Evolutionary conservation across 345 rosid species (phyloP), one percentile per base, ranked within the genome.

Genomic region (Leavenworthia alabamica): DNA sequence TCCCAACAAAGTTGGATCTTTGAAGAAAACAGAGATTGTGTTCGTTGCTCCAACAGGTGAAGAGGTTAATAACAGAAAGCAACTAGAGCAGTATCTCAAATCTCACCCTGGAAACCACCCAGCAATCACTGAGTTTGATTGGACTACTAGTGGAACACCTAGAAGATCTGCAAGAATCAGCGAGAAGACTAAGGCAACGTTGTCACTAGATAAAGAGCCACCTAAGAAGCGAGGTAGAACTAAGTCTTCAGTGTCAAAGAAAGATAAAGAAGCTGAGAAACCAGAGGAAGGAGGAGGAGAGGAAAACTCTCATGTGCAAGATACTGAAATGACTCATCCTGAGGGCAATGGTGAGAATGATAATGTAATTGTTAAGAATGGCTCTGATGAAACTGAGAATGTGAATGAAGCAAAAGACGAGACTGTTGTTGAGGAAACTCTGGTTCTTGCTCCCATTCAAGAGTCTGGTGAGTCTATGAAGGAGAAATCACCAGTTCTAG

Each of bases 131-230:
- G 87, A 82, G 67, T 86, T 89, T 64, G 94, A 89, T 50, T 89
- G 96, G 96, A 81, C 83, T 5, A 82, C 86, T 14, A 87, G 91
- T 59, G 94, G 83, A 75, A 80, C 84, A 19, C 94, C 91, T 13
- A 84, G 94, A 78, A 79, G 96, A 73, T 86, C 94, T 10, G 80
- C 96, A 42, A 86, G 94, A 67, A 81, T 89, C 75, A 79, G 86
- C 47, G 89, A 73, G 66, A 89, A 84, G 80, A 70, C 64, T 22
- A 89, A 86, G 76, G 78, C 90, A 17, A 67, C 85, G 22, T 88
- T 90, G 7, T 74, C 86, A 2, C 84, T 89, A 11, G 90, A 79
- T 27, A 84, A 79, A 62, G 86, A 81, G 66, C 84, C 88, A 8
- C 81, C 80, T 4, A 86, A 82, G 82, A 89, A 89, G 72, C 75